Base-by-base conservation (phyloP, 73 alveolate genomes). In the Paramecium biaurelia region DNA sequence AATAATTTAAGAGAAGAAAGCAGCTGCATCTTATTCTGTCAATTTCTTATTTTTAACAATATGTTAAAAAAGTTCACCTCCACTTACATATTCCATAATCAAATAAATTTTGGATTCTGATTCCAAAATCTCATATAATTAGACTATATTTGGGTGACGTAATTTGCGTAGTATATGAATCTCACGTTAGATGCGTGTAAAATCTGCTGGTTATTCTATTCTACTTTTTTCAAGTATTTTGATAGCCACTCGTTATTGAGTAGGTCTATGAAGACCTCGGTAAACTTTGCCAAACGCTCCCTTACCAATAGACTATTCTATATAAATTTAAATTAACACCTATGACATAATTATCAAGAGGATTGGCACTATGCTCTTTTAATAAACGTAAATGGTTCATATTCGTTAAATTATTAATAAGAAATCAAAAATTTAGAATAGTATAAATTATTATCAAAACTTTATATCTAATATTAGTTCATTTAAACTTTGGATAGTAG, bases 21-120 rank as follows among this genome's bases (percentile, higher is more conserved):
- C 86, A 38, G 97, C 97, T 11, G 99, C 94, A 45, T 95, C 99
- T 35, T 85, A 59, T 93, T 97, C 99, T 47, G 47, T n/a, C 15
- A 97, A 85, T 88, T 97, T 89, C 76, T 94, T 93, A 57, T 93
- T 92, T 67, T 93, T 79, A 21, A 97, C 99, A 15, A 97, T 97
- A 94, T 95, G 93, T 68, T 97, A 94, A 93, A 97, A 97, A 95
- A 86, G 86, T 47, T 97, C 99, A 3, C 99, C 99, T 12, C 98
- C 98, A 24, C 89, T 59, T n/a, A 98, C 98, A 87, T 89, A 95
- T 94, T 97, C 99, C 99, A 97, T 96, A 53, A 97, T 95, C 41
- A 97, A 92, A 92, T 59, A 96, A 47, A 96, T 94, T 35, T 96
- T 93, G n/a, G 96, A 87, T 4, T 95, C 70, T 23, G 97, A 95